A percentile compares a stretch with the other conserved stretches of the same genome.
Evolutionary conservation across 2,329 filamentous ascomycete genomes (phyloP).

Genomic region (Didymella segeticola): DNA sequence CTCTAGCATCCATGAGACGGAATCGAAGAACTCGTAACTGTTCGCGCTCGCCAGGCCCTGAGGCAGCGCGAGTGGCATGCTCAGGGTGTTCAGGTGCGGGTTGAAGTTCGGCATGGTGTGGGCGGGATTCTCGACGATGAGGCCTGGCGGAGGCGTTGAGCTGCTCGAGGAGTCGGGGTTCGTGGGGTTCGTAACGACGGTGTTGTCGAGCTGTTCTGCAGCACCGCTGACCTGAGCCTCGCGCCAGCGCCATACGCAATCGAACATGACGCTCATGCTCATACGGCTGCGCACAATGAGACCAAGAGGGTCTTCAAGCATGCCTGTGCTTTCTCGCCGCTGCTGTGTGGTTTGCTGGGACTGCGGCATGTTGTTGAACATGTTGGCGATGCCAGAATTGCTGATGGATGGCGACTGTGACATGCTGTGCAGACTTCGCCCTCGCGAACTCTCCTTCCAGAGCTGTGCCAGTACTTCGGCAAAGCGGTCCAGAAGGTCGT

Average conservation of each 20-base stretch:
- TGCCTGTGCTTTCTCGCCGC: conserved; percentile 36
- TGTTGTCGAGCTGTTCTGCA: conserved; percentile 59
- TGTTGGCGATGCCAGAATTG: conserved; percentile 39
- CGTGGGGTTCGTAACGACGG: conserved; percentile 86
- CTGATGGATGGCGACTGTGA: conserved; percentile 47
- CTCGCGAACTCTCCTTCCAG: conserved; percentile 68
- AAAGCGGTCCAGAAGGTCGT: conserved; percentile 79
- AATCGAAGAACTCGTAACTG: conserved; percentile 78
- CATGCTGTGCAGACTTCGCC: conserved; percentile 46
- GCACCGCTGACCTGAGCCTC: conserved; percentile 64
- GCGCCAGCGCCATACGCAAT: conserved; percentile 86
- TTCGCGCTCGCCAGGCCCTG: conserved; percentile 56
- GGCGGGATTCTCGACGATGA: conserved; percentile 40
- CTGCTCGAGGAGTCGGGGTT: conserved; percentile 75
- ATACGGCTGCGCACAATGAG: conserved; percentile 83
- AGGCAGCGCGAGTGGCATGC: conserved; percentile 66
- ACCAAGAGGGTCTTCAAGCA: conserved; percentile 73
- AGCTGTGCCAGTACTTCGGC: conserved; percentile 88
- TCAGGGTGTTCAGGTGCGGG: conserved; percentile 47
- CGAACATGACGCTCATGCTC: conserved; percentile 85
- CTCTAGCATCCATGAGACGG: conserved; percentile 92
- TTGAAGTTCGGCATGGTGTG: conserved; percentile 47
- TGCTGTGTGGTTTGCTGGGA: conserved; percentile 31
- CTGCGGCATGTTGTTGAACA: conserved; percentile 41
- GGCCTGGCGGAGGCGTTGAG: conserved; percentile 64